Conservation (phyloP, 163 green algal genomes). For the Coccomyxa subellipsoidea region DNA sequence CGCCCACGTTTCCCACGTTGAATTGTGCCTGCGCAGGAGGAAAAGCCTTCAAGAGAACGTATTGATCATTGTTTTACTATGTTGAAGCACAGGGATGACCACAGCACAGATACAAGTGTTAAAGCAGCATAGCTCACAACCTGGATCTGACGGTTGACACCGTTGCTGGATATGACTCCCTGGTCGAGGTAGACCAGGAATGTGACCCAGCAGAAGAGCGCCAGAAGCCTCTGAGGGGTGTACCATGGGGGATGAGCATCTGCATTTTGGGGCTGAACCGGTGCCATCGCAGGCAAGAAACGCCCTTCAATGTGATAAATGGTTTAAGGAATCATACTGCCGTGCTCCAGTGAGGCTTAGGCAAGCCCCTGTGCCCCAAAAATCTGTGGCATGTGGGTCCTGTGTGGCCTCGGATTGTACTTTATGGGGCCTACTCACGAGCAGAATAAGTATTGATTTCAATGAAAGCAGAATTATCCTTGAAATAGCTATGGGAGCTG, state of each 20-base stretch:
- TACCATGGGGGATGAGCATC: not conserved
- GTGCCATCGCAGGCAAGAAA: not conserved
- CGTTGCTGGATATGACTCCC: slow-evolving; percentile 84
- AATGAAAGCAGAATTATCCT: no score
- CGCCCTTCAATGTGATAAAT: not conserved
- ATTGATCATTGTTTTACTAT: not conserved
- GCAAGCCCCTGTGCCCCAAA: no score
- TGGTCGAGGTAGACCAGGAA: slow-evolving; percentile 87
- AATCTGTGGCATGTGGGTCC: no score
- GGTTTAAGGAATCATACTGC: no score
- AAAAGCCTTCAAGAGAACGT: not conserved
- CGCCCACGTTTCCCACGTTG: slow-evolving; percentile 76
- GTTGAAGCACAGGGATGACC: not conserved
- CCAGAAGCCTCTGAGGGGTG: slow-evolving; percentile 44
- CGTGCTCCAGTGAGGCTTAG: no score
- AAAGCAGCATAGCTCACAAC: not conserved
- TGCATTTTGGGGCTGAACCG: not conserved
- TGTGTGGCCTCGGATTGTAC: no score
- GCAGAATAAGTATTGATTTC: no score
- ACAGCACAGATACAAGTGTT: not conserved
- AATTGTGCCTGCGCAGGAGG: slow-evolving; percentile 77
- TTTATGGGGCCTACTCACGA: no score
- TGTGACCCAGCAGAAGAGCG: slow-evolving; percentile 81
- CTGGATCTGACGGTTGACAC: slow-evolving; percentile 66
- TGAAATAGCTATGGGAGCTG: no score